A percentile compares a stretch with the other conserved stretches of the same genome.
Evolutionary conservation across 306 rosid species (phyloP).

Genomic region (Leucaena leucocephala): DNA sequence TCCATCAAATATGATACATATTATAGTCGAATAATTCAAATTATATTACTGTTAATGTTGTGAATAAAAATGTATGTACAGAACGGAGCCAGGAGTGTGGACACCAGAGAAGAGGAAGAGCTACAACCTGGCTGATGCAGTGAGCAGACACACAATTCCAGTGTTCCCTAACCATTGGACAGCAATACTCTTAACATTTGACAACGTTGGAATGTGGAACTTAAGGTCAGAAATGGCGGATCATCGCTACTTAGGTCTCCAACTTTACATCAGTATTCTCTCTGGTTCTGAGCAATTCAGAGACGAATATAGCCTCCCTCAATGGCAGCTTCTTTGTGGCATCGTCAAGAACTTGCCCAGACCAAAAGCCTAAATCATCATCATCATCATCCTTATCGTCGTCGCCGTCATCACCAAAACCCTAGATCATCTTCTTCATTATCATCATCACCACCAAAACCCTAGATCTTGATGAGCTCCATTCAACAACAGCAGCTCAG

Average conservation of each 20-base stretch:
- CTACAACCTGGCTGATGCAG: background rate
- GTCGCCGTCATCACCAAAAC: too few relatives aligned
- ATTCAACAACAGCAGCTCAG: too few relatives aligned
- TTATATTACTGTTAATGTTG: too few relatives aligned
- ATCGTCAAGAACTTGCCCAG: background rate
- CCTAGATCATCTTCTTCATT: too few relatives aligned
- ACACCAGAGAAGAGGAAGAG: background rate
- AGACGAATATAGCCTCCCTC: background rate
- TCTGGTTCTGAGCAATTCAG: background rate
- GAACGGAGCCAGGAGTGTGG: background rate
- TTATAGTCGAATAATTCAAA: too few relatives aligned
- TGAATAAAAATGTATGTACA: too few relatives aligned
- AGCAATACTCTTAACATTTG: background rate
- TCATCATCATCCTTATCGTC: too few relatives aligned
- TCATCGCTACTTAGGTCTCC: background rate
- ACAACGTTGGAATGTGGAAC: background rate
- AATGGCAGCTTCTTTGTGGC: background rate
- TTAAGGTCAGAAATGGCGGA: background rate
- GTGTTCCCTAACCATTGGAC: background rate
- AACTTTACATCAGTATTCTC: background rate
- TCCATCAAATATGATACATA: too few relatives aligned
- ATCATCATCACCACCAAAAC: too few relatives aligned
- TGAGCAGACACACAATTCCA: background rate
- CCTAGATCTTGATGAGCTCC: too few relatives aligned
- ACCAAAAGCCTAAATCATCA: background rate